Evolutionary conservation across 2,329 filamentous ascomycete species (phyloP).

Genomic region (Fusarium sp.): DNA sequence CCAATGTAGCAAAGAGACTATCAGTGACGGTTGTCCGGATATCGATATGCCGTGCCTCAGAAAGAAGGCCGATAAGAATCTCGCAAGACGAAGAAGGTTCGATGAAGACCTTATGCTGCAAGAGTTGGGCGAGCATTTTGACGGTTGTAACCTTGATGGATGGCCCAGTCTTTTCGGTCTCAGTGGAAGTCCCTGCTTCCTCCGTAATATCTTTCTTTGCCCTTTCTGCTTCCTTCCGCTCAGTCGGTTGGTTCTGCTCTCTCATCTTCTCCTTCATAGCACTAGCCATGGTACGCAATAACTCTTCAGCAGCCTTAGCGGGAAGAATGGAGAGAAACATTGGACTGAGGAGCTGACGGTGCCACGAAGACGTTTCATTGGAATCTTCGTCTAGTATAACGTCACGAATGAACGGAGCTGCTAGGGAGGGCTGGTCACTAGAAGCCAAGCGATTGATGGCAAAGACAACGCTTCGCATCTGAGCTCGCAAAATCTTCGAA

Average conservation of each 20-base stretch:
- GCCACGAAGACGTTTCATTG: conserved; percentile 50
- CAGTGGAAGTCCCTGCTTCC: background rate
- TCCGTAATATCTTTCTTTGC: background rate
- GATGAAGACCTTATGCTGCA: conserved; percentile 49
- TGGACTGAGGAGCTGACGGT: conserved; percentile 48
- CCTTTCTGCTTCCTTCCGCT: background rate
- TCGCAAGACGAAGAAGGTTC: conserved; percentile 43
- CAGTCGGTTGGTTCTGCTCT: conserved; percentile 36
- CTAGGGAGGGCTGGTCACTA: conserved; percentile 49
- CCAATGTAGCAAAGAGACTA: conserved; percentile 47
- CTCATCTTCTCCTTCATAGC: conserved; percentile 49
- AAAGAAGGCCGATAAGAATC: conserved; percentile 49
- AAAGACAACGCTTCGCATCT: conserved; percentile 28
- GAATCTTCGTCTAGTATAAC: conserved; percentile 47
- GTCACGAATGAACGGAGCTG: conserved; percentile 48
- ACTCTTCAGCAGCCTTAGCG: conserved; percentile 39
- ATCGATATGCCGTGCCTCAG: conserved; percentile 51
- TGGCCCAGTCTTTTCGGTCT: conserved; percentile 11
- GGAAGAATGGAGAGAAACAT: conserved; percentile 48
- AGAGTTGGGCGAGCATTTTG: conserved; percentile 54
- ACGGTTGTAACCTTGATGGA: conserved; percentile 53
- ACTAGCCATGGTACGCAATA: conserved; percentile 47
- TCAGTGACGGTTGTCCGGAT: conserved; percentile 48
- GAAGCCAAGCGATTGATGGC: conserved; percentile 43
- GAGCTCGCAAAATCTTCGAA: conserved; percentile 10